These are phyloP conservation scores for Fusarium sp. DNA, from an alignment of 2,329 filamentous ascomycete genomes.

Conservation along the genomic window DNA sequence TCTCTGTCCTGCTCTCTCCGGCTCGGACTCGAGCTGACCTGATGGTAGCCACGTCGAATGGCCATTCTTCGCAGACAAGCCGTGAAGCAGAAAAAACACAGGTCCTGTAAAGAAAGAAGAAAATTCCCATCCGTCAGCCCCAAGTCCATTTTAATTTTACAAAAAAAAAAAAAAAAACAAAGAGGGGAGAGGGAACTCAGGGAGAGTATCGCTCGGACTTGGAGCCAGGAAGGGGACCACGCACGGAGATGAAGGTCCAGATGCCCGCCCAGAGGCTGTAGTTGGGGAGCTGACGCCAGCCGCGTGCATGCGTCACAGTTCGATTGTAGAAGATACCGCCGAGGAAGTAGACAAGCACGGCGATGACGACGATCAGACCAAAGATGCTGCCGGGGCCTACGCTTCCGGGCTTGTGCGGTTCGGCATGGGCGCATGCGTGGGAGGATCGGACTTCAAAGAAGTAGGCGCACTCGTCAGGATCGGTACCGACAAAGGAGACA, in stretches of 20 bases:
- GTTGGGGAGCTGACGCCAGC: constrained; percentile 95
- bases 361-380: constrained; percentile 80
- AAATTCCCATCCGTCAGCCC: constrained; percentile 40
- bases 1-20: constrained; percentile 66
- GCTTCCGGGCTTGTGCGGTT: constrained; percentile 76
- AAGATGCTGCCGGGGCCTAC: constrained; percentile 81
- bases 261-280: constrained; percentile 92
- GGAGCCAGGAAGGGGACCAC: constrained; percentile 46
- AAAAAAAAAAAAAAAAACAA: constrained; percentile 2
- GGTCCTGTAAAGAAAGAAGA: constrained; percentile 57
- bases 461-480: constrained; percentile 92
- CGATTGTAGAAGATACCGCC: constrained; percentile 96
- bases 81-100: constrained; percentile 73
- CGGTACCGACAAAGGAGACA: constrained; percentile 82
- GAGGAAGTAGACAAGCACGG: constrained; percentile 86
- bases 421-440: constrained; percentile 76
- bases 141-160: constrained; percentile 3
- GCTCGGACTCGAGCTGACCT: constrained; percentile 65
- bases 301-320: constrained; percentile 90
- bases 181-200: constrained; percentile 22
- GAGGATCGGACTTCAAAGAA: constrained; percentile 92
- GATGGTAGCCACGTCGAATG: constrained; percentile 71
- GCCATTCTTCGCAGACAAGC: constrained; percentile 75
- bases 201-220: constrained; percentile 46
- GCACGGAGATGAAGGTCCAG: constrained; percentile 78